A percentile compares a stretch with the other conserved stretches of the same genome.
Conservation (phyloP, 106 monocot genomes). For the Phalaenopsis aphrodite region DNA sequence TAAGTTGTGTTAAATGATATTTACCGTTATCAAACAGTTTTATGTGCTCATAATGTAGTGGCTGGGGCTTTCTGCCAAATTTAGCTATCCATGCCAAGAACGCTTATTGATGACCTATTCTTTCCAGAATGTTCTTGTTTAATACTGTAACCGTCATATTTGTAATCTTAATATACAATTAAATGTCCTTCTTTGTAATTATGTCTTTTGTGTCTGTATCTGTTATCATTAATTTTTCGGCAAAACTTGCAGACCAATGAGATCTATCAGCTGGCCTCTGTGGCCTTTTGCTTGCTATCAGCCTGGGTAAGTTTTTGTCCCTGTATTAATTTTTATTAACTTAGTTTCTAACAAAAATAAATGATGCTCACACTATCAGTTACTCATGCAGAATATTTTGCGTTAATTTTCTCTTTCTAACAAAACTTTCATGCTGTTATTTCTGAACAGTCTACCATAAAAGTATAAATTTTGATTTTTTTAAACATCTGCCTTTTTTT, state of each 20-base stretch:
- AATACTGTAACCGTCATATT: background rate
- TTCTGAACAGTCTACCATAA: background rate
- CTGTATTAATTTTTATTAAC: background rate
- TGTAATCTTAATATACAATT: background rate
- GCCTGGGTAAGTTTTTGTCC: constrained; percentile 68
- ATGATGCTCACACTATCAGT: background rate
- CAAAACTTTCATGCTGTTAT: background rate
- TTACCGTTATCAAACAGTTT: too few species aligned
- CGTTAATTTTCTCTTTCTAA: background rate
- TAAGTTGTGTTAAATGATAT: too few species aligned
- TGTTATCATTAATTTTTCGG: background rate
- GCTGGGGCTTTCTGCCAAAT: too few species aligned
- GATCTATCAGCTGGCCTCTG: constrained; percentile 81
- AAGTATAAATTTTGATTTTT: background rate
- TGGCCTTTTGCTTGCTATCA: constrained; percentile 85
- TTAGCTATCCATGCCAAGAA: too few species aligned
- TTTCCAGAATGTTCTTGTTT: background rate
- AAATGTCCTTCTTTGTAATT: background rate
- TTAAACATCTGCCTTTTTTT: background rate
- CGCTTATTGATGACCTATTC: background rate
- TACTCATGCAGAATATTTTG: background rate
- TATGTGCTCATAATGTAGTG: too few species aligned
- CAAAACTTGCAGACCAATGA: constrained; percentile 77
- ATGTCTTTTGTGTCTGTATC: background rate
- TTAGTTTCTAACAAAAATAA: background rate